A percentile compares a stretch with the other conserved stretches of the same genome.
These are phyloP conservation scores for Trichoderma citrinoviride DNA, from an alignment of 2,329 filamentous ascomycete species.

Conservation along the genomic window DNA sequence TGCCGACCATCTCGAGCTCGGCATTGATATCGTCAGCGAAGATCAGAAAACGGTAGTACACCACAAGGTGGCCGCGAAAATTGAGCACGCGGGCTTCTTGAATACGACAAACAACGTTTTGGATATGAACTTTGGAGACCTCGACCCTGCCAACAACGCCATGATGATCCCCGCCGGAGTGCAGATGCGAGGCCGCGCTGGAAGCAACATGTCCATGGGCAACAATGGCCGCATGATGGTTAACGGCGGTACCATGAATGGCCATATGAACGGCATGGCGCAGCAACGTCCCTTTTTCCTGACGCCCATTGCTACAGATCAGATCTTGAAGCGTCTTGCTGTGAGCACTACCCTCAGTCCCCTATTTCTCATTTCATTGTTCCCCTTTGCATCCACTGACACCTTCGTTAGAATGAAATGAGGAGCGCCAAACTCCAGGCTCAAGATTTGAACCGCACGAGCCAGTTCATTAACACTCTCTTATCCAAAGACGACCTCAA, in stretches of 20 bases:
- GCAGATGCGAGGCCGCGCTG: conserved; percentile 67
- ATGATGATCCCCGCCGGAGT: conserved; percentile 70
- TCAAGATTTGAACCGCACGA: conserved; percentile 78
- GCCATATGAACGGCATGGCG: conserved; percentile 57
- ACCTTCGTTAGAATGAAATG: conserved; percentile 69
- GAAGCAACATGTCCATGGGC: conserved; percentile 62
- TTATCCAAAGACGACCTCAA: conserved; percentile 68
- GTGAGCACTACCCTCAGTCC: conserved; percentile 29
- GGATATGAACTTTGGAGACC: conserved; percentile 88
- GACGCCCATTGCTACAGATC: conserved; percentile 86
- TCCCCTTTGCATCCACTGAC: conserved; percentile 26
- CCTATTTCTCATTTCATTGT: not conserved
- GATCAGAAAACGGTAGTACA: conserved; percentile 98
- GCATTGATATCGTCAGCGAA: conserved; percentile 97
- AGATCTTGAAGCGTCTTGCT: conserved; percentile 70
- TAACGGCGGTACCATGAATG: conserved; percentile 45
- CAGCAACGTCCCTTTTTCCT: conserved; percentile 83
- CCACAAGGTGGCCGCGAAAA: conserved; percentile 95
- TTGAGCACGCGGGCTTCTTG: conserved; percentile 89
- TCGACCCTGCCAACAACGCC: conserved; percentile 75
- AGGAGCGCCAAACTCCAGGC: conserved; percentile 84
- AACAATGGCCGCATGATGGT: conserved; percentile 61
- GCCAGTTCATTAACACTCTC: conserved; percentile 75
- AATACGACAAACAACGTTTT: conserved; percentile 71
- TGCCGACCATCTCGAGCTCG: conserved; percentile 87